A percentile compares a stretch with the other conserved stretches of the same genome.
phyloP scores from a whole-genome alignment of 768 basidiomycete genomes.

The Leccinum pellstonianum region DNA sequence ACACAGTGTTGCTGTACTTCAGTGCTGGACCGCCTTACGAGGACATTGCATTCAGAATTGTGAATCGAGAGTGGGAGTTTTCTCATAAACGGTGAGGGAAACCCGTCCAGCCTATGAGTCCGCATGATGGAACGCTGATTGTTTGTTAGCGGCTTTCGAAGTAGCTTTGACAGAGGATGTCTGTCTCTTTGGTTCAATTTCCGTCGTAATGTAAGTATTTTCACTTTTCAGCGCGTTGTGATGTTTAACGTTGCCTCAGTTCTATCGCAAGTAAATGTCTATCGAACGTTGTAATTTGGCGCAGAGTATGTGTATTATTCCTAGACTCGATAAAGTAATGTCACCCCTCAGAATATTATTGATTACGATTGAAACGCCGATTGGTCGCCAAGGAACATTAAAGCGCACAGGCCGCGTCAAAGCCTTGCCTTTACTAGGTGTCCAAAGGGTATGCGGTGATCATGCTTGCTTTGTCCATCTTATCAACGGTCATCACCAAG shows the following conservation, averaged over 20 bases:
- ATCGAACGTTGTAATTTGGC: slow-evolving; percentile 17
- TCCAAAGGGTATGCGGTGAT: neutral
- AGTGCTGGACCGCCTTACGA: slow-evolving; percentile 98
- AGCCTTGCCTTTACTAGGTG: slow-evolving; percentile 17
- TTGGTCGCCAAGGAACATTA: slow-evolving; percentile 10
- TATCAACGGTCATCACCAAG: slow-evolving; percentile 9
- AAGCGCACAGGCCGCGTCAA: slow-evolving; percentile 5
- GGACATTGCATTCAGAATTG: slow-evolving; percentile 97
- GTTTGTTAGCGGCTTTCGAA: slow-evolving; percentile 79
- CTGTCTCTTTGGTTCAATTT: slow-evolving; percentile 96
- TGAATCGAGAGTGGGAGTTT: slow-evolving; percentile 98
- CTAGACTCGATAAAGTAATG: slow-evolving; percentile 30
- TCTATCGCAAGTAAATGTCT: slow-evolving; percentile 70
- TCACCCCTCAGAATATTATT: slow-evolving; percentile 9
- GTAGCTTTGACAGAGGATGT: slow-evolving; percentile 96
- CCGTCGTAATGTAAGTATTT: slow-evolving; percentile 75
- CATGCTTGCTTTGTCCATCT: slow-evolving; percentile 25
- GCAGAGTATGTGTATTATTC: slow-evolving; percentile 20
- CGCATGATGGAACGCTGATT: slow-evolving; percentile 18
- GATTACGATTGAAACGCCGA: slow-evolving; percentile 13
- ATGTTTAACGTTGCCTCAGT: slow-evolving; percentile 42
- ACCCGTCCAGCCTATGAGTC: slow-evolving; percentile 1
- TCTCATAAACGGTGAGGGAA: slow-evolving; percentile 83
- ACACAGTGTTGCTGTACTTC: slow-evolving; percentile 91
- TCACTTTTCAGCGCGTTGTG: slow-evolving; percentile 9